These are phyloP conservation scores for Aegilops speltoides DNA, from an alignment of 176 grass and related monocot genomes.

Conservation along the genomic window DNA sequence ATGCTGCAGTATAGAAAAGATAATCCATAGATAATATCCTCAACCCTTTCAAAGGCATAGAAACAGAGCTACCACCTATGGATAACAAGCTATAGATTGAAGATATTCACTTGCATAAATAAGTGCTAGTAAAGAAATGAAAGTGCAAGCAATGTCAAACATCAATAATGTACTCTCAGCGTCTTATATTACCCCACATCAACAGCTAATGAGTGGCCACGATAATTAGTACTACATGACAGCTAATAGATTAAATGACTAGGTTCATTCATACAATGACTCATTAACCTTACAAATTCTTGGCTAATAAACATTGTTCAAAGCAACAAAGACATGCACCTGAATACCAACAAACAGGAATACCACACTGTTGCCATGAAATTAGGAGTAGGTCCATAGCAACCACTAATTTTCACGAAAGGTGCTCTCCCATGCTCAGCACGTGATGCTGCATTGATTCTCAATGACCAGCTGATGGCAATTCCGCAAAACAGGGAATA, in stretches of 20 bases:
- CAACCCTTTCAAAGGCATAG: neutral
- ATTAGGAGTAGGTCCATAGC: neutral
- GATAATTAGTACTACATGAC: neutral
- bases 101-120: neutral
- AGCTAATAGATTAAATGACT: neutral
- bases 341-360: neutral
- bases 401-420: neutral
- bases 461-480: neutral
- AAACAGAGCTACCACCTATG: neutral
- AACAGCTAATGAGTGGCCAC: neutral
- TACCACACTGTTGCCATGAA: neutral
- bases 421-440: neutral
- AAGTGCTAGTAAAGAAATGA: neutral
- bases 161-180: neutral
- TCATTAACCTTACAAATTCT: neutral
- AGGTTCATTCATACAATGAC: neutral
- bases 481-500: constrained; percentile 16
- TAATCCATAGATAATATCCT: neutral
- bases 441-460: neutral
- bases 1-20: neutral
- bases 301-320: neutral
- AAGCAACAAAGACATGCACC: neutral
- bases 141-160: neutral
- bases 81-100: neutral
- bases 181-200: neutral